These are phyloP conservation scores for Chlorociboria aeruginascens DNA, from an alignment of 495 filamentous ascomycete species.

Conservation along the genomic window DNA sequence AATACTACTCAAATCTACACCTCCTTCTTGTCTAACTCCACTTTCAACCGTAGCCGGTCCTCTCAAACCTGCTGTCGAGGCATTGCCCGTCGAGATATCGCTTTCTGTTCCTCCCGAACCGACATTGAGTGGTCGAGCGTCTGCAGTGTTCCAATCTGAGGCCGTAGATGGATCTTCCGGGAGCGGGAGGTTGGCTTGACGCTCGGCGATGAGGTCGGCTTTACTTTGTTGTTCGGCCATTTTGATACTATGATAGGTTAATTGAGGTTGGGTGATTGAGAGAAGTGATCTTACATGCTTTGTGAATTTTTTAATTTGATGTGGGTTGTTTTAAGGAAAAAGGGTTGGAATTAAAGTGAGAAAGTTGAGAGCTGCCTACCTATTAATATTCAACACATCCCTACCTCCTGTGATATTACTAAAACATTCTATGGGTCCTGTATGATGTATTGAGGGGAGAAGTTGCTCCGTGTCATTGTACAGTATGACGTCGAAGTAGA, in stretches of 20 bases:
- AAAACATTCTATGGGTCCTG: neutral
- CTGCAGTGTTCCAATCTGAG: conserved; percentile 67
- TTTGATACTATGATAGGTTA: conserved; percentile 1
- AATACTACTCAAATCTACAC: conserved; percentile 33
- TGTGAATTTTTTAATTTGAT: neutral
- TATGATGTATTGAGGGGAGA: neutral
- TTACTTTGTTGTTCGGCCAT: conserved; percentile 33
- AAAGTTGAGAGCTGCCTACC: neutral
- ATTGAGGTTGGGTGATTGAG: neutral
- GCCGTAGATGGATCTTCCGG: conserved; percentile 62
- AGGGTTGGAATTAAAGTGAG: neutral
- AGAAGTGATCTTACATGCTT: neutral
- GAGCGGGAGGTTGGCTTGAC: conserved; percentile 60
- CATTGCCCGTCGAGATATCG: conserved; percentile 44
- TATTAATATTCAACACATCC: neutral
- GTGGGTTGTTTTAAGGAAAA: neutral
- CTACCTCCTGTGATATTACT: neutral
- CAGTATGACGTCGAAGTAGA: neutral
- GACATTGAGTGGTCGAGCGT: conserved; percentile 54
- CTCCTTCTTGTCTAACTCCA: conserved; percentile 36
- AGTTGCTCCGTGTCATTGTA: neutral
- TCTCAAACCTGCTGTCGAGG: conserved; percentile 39
- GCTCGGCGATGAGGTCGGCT: conserved; percentile 48
- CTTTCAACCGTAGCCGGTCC: conserved; percentile 51
- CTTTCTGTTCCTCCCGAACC: conserved; percentile 43